phyloP scores from a whole-genome alignment of 371 early-diverging fungal genomes.

The Actinomucor elegans region DNA sequence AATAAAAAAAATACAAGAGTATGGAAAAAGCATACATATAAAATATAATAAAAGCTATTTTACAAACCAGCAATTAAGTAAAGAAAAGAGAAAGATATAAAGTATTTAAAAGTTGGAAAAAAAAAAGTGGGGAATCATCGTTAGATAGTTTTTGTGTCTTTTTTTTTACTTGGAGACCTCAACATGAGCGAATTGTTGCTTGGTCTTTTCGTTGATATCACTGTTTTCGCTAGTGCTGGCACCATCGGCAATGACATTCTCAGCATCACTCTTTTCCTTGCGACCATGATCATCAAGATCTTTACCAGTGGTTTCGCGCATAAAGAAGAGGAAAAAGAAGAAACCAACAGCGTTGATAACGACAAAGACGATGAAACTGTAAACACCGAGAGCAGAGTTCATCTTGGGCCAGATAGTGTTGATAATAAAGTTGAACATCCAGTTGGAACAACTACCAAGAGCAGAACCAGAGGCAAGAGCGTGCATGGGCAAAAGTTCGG shows the following conservation, averaged over 20 bases:
- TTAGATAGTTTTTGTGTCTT: too few relatives aligned
- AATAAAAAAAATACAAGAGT: too few relatives aligned
- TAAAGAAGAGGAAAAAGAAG: slow-evolving; percentile 29
- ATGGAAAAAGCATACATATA: too few relatives aligned
- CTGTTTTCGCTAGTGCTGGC: neutral
- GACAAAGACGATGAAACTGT: slow-evolving; percentile 36
- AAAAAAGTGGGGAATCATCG: too few relatives aligned
- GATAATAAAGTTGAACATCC: slow-evolving; percentile 42
- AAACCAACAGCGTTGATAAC: slow-evolving; percentile 41
- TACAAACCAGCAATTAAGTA: too few relatives aligned
- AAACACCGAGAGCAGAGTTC: slow-evolving; percentile 21
- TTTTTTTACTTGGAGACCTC: too few relatives aligned
- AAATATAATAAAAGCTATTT: too few relatives aligned
- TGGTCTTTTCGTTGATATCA: too few relatives aligned
- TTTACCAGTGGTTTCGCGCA: slow-evolving; percentile 42
- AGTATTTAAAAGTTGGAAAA: too few relatives aligned
- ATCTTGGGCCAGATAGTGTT: slow-evolving; percentile 41
- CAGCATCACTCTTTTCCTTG: too few relatives aligned
- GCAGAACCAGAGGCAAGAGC: slow-evolving; percentile 45
- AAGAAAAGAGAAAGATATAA: too few relatives aligned
- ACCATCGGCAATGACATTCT: neutral
- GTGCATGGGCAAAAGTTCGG: slow-evolving; percentile 40
- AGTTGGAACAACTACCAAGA: slow-evolving; percentile 38
- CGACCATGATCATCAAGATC: slow-evolving; percentile 24
- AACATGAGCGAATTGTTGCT: too few relatives aligned